Base-by-base conservation (phyloP, 2,329 filamentous ascomycete species). In the Sphaerulina populicola region DNA sequence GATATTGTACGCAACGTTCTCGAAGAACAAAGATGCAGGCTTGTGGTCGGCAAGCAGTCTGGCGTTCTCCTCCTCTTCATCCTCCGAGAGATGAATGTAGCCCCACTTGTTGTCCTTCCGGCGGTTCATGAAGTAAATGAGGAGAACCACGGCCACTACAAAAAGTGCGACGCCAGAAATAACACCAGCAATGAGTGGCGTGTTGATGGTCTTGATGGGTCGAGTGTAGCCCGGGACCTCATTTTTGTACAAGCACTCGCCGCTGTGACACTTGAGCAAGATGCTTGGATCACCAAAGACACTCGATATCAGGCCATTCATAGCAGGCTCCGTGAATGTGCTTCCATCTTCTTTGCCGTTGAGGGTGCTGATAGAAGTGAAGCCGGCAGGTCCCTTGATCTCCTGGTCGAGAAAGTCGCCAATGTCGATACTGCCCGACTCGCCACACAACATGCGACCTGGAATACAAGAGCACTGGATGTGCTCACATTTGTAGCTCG, bases 231-330 rank as follows among this genome's bases (percentile, higher is more conserved):
- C 93, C 12, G 93, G 93, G 6, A 97, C 83, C 63, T 97, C 86
- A 5, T 90, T 95, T 66, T 86, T 81, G 69, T 96, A 90, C 31
- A 98, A 74, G 73, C 93, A 98, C 72, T 98, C 93, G 53, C 93
- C 93, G 21, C 90, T 80, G 54, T 82, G 76, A 64, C 93, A 98
- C 23, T 81, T 77, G 40, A 98, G 74, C 44, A 84, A 79, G 63
- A 98, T 98, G 66, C 86, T 95, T 47, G 83, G 77, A 65, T 98
- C 94, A 35, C 91, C 93, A 66, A 98, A 97, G 60, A 98, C 81
- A 49, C 77, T 80, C 49, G 82, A 84, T 59, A 97, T 96, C 57
- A 98, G 75, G 38, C 87, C 80, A 69, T 98, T 88, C 86, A 98
- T 94, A 52, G 83, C 82, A 0, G 91, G 90, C 66, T 98, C 93